These are phyloP conservation scores for Geranomyces variabilis DNA, from an alignment of 192 early-diverging fungal genomes.

Conservation along the genomic window DNA sequence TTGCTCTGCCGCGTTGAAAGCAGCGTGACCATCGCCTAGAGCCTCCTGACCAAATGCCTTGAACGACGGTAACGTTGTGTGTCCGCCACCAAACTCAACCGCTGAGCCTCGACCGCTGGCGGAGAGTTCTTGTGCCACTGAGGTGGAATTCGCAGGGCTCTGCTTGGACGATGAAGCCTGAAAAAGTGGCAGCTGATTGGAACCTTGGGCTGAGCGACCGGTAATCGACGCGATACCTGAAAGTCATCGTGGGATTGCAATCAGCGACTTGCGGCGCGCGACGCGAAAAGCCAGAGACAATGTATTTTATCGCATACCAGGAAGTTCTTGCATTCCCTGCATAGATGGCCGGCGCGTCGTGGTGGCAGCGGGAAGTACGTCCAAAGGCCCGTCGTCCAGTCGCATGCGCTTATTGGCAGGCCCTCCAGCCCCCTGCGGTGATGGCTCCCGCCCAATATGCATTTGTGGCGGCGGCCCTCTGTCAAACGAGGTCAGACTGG, in stretches of 20 bases:
- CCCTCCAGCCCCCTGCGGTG: not conserved
- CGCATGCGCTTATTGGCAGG: conserved; percentile 13
- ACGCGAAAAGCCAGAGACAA: too few relatives aligned
- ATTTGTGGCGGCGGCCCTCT: conserved; percentile 14
- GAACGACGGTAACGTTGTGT: not conserved
- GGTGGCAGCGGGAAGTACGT: not conserved
- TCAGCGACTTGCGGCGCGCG: too few relatives aligned
- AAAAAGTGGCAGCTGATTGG: not conserved
- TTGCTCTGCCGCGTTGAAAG: not conserved
- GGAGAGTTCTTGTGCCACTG: not conserved
- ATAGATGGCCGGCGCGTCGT: conserved; percentile 7
- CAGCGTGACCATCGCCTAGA: not conserved
- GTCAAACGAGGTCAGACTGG: conserved; percentile 14
- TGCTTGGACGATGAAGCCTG: not conserved
- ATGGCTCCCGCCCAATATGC: not conserved
- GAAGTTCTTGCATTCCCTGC: conserved; percentile 26
- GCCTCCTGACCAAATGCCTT: conserved; percentile 11
- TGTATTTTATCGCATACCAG: conserved; percentile 1
- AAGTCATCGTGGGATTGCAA: too few relatives aligned
- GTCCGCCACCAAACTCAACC: not conserved
- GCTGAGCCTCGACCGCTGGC: not conserved
- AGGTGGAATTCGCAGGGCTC: not conserved
- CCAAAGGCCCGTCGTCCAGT: conserved; percentile 21
- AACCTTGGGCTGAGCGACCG: not conserved
- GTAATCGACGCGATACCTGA: conserved; percentile 14